Conservation (phyloP, 345 rosid genomes). For the Aegle marmelos region DNA sequence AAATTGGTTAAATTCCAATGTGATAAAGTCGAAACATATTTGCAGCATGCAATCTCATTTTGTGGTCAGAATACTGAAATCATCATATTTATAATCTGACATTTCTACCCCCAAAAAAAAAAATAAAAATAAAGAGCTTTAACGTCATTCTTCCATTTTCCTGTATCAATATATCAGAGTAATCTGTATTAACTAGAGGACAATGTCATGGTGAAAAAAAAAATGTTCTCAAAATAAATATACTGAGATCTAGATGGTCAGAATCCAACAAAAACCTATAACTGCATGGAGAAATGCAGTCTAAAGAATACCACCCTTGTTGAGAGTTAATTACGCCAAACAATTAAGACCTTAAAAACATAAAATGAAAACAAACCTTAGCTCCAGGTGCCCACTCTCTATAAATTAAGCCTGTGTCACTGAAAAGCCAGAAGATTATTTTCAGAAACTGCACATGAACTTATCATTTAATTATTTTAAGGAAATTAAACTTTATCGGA, state of each 20-base stretch:
- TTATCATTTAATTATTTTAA: neutral
- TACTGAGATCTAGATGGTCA: neutral
- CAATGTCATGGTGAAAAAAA: neutral
- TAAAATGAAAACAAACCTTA: conserved; percentile 52
- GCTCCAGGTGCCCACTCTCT: conserved; percentile 99
- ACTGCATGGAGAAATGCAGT: neutral
- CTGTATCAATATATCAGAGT: neutral
- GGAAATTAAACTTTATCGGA: conserved; percentile 1
- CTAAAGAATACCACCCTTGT: neutral
- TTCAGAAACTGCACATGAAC: conserved; percentile 32
- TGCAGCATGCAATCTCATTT: neutral
- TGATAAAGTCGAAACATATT: neutral
- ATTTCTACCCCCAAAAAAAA: neutral
- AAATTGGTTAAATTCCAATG: neutral
- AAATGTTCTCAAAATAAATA: neutral
- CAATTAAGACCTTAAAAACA: neutral
- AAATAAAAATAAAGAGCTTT: neutral
- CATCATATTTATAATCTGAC: neutral
- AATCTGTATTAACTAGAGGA: neutral
- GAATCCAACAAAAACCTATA: neutral
- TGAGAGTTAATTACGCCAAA: neutral
- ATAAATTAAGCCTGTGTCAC: conserved; percentile 84
- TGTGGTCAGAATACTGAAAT: neutral
- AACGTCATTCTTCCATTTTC: neutral
- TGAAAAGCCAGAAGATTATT: conserved; percentile 41